Conservation (phyloP, 768 basidiomycete genomes). For the Omphalotus guepiniiformis region DNA sequence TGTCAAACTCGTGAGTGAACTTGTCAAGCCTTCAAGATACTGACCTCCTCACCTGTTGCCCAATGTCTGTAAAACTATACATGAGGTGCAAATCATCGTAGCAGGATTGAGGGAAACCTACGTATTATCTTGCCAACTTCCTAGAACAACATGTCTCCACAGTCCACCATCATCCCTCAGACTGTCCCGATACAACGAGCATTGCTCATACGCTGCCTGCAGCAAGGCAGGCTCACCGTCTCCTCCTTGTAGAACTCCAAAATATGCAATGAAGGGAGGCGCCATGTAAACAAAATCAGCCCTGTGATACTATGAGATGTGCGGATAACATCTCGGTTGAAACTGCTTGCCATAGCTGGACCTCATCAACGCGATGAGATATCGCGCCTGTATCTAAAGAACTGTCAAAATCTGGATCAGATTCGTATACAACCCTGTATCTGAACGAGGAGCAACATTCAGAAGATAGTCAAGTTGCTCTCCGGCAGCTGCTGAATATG, state of each 20-base stretch:
- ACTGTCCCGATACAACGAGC: constrained; percentile 50
- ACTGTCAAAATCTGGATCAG: neutral
- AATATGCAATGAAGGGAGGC: constrained; percentile 66
- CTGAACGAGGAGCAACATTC: constrained; percentile 37
- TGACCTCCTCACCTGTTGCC: constrained; percentile 42
- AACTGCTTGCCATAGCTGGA: constrained; percentile 44
- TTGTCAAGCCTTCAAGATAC: neutral
- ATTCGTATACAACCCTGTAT: constrained; percentile 30
- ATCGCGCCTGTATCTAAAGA: constrained; percentile 32
- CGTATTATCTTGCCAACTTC: constrained; percentile 39
- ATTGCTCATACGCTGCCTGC: constrained; percentile 52
- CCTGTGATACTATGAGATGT: neutral
- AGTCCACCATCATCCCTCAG: constrained; percentile 44
- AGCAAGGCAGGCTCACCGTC: constrained; percentile 31
- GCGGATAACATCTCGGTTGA: neutral
- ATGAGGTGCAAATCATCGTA: neutral
- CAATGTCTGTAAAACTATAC: constrained; percentile 33
- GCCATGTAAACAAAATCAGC: constrained; percentile 13
- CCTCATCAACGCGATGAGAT: constrained; percentile 46
- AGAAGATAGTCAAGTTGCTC: constrained; percentile 48
- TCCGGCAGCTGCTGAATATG: constrained; percentile 28
- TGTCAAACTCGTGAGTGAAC: neutral
- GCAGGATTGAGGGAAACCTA: neutral
- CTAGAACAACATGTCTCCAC: constrained; percentile 54
- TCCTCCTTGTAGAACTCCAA: constrained; percentile 43